phyloP scores from a whole-genome alignment of 169 alveolate species.

The Toxoplasma gondii region DNA sequence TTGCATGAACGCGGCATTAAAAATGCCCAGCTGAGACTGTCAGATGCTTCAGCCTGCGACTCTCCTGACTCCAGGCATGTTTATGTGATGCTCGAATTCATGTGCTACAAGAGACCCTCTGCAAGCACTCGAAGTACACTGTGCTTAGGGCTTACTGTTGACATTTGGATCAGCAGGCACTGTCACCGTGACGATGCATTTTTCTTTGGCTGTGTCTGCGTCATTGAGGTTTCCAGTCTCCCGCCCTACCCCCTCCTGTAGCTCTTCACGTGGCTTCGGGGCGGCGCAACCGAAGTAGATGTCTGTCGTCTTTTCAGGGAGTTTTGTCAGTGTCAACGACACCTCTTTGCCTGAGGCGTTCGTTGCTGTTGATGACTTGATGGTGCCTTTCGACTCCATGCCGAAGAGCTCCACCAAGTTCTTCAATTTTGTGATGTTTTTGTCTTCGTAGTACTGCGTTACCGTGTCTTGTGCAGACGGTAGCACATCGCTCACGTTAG shows the following conservation, averaged over 20 bases:
- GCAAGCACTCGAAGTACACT: no score
- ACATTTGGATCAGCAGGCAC: background rate
- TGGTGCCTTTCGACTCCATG: background rate
- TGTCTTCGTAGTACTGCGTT: background rate
- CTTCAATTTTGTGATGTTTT: background rate
- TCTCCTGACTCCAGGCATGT: no score
- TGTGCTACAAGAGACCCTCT: no score
- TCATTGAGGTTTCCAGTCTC: background rate
- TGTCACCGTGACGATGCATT: background rate
- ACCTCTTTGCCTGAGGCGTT: background rate
- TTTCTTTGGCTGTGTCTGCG: background rate
- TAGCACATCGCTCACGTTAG: background rate
- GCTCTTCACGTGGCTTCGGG: background rate
- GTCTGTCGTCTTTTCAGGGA: background rate
- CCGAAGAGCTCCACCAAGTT: background rate
- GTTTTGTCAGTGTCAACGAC: background rate
- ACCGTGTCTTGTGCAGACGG: background rate
- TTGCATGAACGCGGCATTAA: no score
- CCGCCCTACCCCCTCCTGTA: background rate
- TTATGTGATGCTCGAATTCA: no score
- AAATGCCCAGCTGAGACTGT: no score
- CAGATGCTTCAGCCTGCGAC: no score
- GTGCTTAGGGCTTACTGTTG: background rate
- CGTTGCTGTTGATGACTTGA: background rate
- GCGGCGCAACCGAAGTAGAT: background rate